These are phyloP conservation scores for Penicillium sp. DNA, from an alignment of 2,329 filamentous ascomycete species.

Conservation along the genomic window DNA sequence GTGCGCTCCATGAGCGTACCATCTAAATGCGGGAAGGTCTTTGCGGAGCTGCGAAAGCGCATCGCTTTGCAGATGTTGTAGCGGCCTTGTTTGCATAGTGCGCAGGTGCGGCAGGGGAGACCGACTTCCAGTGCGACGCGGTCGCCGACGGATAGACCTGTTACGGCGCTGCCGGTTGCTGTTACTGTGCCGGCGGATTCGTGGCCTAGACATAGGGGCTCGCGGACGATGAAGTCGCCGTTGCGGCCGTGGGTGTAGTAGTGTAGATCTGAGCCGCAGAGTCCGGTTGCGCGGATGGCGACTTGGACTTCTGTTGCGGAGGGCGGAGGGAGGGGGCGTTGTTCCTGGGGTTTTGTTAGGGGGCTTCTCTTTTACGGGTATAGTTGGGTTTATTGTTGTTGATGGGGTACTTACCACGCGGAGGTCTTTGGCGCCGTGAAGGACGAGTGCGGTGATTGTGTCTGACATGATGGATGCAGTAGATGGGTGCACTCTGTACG, in stretches of 20 bases:
- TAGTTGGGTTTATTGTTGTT: neutral
- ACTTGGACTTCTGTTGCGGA: conserved; percentile 58
- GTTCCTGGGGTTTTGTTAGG: conserved; percentile 48
- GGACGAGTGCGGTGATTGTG: conserved; percentile 46
- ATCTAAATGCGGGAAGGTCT: conserved; percentile 59
- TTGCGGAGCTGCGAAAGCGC: conserved; percentile 58
- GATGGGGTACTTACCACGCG: conserved; percentile 50
- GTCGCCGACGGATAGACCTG: conserved; percentile 65
- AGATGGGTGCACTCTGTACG: neutral
- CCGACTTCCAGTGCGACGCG: conserved; percentile 91
- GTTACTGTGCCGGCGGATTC: conserved; percentile 77
- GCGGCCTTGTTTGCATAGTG: conserved; percentile 53
- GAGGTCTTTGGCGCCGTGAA: conserved; percentile 60
- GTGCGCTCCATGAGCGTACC: conserved; percentile 61
- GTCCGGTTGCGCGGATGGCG: conserved; percentile 61
- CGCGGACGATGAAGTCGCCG: conserved; percentile 75
- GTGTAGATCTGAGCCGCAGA: conserved; percentile 71
- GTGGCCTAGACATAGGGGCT: conserved; percentile 76
- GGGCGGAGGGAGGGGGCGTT: conserved; percentile 48
- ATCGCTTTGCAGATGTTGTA: conserved; percentile 62
- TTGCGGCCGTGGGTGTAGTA: conserved; percentile 87
- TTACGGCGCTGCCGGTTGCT: conserved; percentile 62
- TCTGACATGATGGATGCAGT: conserved; percentile 24
- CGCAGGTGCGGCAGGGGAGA: conserved; percentile 67
- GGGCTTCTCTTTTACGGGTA: neutral